phyloP scores from a whole-genome alignment of 805 yeast genomes.

The Candida maesae region DNA sequence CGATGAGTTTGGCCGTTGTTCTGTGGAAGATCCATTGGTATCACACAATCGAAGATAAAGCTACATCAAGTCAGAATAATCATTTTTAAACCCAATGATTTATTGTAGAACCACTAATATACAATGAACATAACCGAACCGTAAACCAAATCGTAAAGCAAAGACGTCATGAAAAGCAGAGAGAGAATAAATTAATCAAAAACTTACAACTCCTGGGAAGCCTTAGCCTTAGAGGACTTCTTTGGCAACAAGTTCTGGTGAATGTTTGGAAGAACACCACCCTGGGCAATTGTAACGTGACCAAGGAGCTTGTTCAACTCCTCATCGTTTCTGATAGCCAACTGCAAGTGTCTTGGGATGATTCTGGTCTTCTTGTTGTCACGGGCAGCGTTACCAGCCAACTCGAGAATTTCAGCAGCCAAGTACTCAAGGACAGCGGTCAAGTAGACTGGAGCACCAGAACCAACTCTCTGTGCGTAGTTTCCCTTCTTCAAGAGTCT shows the following conservation, averaged over 20 bases:
- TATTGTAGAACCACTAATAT: slow-evolving; percentile 12
- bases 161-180: slow-evolving; percentile 11
- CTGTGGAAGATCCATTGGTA: too few species aligned
- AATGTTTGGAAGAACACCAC: slow-evolving; percentile 99
- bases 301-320: slow-evolving; percentile 92
- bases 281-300: slow-evolving; percentile 96
- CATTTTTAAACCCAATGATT: slow-evolving; percentile 5
- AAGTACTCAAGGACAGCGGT: slow-evolving; percentile 96
- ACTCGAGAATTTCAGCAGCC: slow-evolving; percentile 96
- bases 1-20: too few species aligned
- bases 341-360: slow-evolving; percentile 97
- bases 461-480: slow-evolving; percentile 98
- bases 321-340: slow-evolving; percentile 98
- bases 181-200: slow-evolving; percentile 12
- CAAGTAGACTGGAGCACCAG: slow-evolving; percentile 98
- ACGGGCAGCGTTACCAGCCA: slow-evolving; percentile 99
- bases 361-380: slow-evolving; percentile 99
- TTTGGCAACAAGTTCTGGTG: slow-evolving; percentile 90
- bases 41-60: too few species aligned
- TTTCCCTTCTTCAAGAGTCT: slow-evolving; percentile 94
- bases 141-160: slow-evolving; percentile 13
- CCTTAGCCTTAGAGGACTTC: slow-evolving; percentile 56
- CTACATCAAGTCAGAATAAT: not conserved
- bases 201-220: slow-evolving; percentile 59
- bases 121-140: slow-evolving; percentile 15